Conservation (phyloP, 2,329 filamentous ascomycete genomes). For the Claviceps monticola region DNA sequence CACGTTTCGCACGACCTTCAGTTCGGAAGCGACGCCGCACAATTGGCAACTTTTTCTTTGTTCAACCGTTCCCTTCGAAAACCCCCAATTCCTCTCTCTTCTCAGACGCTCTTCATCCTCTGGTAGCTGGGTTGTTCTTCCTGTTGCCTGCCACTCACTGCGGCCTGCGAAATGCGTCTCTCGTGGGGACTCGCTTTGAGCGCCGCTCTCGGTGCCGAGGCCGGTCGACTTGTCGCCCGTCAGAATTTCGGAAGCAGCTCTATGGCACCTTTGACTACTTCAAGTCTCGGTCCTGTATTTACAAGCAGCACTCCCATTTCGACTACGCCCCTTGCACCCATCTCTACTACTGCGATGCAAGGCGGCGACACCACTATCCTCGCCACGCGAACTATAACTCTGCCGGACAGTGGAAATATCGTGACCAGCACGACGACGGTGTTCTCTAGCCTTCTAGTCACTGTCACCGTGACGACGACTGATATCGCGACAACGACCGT, state of each 20-base stretch:
- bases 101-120: background rate
- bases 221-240: slow-evolving; percentile 2
- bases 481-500: slow-evolving; percentile 22
- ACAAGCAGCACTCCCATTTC: slow-evolving; percentile 8
- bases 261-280: background rate
- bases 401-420: slow-evolving; percentile 13
- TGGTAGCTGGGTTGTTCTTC: background rate
- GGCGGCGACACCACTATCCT: slow-evolving; percentile 16
- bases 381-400: slow-evolving; percentile 18
- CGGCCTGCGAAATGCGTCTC: slow-evolving; percentile 10
- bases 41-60: background rate
- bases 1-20: background rate
- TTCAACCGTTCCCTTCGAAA: background rate
- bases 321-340: background rate
- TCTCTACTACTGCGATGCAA: background rate
- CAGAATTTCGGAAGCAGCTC: background rate
- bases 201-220: slow-evolving; percentile 11
- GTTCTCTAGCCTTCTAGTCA: slow-evolving; percentile 14
- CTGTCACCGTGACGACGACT: slow-evolving; percentile 21
- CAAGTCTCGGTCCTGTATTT: background rate
- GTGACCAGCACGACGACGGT: slow-evolving; percentile 18
- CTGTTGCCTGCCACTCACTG: slow-evolving; percentile 1
- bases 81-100: background rate
- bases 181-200: slow-evolving; percentile 12
- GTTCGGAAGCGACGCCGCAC: background rate